Conservation (phyloP, 2,329 filamentous ascomycete species). For the Verticillium albo-atrum region DNA sequence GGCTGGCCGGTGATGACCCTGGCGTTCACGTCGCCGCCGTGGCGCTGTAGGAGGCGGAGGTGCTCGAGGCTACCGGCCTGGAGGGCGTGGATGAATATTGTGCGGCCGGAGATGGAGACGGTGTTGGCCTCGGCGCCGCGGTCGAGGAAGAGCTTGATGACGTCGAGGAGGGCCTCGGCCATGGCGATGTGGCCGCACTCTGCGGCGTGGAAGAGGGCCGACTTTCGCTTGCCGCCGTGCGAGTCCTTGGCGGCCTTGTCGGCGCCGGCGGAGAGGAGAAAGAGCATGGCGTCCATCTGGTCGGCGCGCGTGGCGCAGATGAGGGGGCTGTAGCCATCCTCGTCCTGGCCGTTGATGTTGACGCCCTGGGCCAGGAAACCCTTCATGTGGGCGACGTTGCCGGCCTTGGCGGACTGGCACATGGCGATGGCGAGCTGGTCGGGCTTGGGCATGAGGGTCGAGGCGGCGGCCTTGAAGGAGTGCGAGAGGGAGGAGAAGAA, state of each 20-base stretch:
- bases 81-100: slow-evolving; percentile 22
- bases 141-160: slow-evolving; percentile 18
- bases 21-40: slow-evolving; percentile 22
- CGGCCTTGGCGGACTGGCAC: slow-evolving; percentile 26
- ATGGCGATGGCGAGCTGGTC: slow-evolving; percentile 31
- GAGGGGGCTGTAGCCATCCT: slow-evolving; percentile 26
- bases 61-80: slow-evolving; percentile 9
- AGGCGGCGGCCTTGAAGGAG: slow-evolving; percentile 29
- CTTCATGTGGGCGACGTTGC: slow-evolving; percentile 26
- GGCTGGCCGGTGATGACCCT: slow-evolving; percentile 13
- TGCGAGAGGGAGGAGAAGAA: slow-evolving; percentile 24
- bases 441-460: slow-evolving; percentile 24
- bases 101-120: slow-evolving; percentile 22
- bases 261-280: slow-evolving; percentile 27
- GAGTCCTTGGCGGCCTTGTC: slow-evolving; percentile 15
- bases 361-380: slow-evolving; percentile 28
- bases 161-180: slow-evolving; percentile 13
- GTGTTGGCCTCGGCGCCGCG: slow-evolving; percentile 29
- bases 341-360: slow-evolving; percentile 30
- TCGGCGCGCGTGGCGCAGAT: slow-evolving; percentile 27
- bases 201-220: slow-evolving; percentile 18
- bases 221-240: slow-evolving; percentile 11
- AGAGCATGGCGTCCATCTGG: slow-evolving; percentile 22
- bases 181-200: slow-evolving; percentile 8
- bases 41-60: slow-evolving; percentile 7